A percentile compares a stretch with the other conserved stretches of the same genome.
phyloP scores from a whole-genome alignment of 805 yeast genomes.

The Priceomyces castillae region DNA sequence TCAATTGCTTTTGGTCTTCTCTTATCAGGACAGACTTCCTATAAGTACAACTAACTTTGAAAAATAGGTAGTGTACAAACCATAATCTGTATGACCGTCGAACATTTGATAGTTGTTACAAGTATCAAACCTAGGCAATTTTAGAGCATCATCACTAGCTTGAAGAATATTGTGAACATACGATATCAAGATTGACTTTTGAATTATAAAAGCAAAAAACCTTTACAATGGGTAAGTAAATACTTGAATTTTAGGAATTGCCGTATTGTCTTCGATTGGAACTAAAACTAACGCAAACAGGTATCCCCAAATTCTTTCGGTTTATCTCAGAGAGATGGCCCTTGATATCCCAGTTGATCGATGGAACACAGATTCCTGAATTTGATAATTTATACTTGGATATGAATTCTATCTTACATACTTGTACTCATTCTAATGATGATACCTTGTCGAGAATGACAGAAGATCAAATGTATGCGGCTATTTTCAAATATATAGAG shows the following conservation, averaged over 20 bases:
- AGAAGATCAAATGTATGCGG: constrained; percentile 88
- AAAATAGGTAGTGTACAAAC: constrained; percentile 3
- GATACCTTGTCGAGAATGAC: constrained; percentile 62
- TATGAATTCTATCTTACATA: constrained; percentile 95
- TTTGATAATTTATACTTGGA: constrained; percentile 93
- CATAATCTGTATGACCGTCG: constrained; percentile 1
- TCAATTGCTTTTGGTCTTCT: too few relatives aligned
- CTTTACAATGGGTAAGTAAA: constrained; percentile 5
- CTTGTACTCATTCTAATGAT: constrained; percentile 85
- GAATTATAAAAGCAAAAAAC: not conserved
- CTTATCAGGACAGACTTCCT: too few relatives aligned
- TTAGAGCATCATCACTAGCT: not conserved
- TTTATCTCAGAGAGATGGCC: constrained; percentile 99
- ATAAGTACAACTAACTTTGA: too few relatives aligned
- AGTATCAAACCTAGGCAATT: too few relatives aligned
- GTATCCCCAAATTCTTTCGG: constrained; percentile 96
- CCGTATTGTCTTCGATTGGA: not conserved
- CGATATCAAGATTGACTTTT: not conserved
- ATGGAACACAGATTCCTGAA: constrained; percentile 79
- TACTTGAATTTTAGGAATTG: not conserved
- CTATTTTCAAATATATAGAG: constrained; percentile 93
- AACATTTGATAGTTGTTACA: not conserved
- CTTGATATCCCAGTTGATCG: constrained; percentile 76
- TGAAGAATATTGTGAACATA: not conserved
- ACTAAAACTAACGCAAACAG: constrained; percentile 30